phyloP scores from a whole-genome alignment of 1,284 basidiomycete genomes.

The Sporisorium reilianum region DNA sequence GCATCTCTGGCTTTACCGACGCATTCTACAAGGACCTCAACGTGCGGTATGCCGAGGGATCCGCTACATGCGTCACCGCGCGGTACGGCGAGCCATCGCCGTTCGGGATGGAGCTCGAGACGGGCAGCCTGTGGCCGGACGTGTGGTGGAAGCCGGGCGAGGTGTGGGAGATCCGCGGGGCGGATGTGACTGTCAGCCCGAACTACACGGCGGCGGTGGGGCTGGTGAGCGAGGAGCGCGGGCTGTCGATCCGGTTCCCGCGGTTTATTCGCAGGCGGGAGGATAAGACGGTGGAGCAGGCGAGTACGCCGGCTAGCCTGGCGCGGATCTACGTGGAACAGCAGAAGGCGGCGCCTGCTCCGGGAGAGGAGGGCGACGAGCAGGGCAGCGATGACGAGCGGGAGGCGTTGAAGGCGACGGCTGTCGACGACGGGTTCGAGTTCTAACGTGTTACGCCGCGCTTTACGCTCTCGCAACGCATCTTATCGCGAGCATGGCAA shows the following conservation, averaged over 20 bases:
- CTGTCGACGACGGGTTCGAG: constrained; percentile 30
- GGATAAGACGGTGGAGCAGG: constrained; percentile 60
- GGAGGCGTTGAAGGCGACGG: neutral
- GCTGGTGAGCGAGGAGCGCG: constrained; percentile 76
- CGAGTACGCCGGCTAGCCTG: constrained; percentile 52
- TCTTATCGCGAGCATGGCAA: neutral
- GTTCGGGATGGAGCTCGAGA: constrained; percentile 50
- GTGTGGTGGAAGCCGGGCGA: constrained; percentile 81
- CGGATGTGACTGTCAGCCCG: constrained; percentile 84
- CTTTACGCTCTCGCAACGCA: neutral
- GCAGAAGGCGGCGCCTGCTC: constrained; percentile 40
- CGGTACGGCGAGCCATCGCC: constrained; percentile 26
- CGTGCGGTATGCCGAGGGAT: constrained; percentile 40
- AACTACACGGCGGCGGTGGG: constrained; percentile 85
- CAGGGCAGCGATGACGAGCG: constrained; percentile 17
- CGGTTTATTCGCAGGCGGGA: constrained; percentile 67
- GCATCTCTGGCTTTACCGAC: constrained; percentile 83
- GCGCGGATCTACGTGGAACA: constrained; percentile 62
- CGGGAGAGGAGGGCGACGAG: constrained; percentile 14
- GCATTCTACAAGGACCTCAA: constrained; percentile 77
- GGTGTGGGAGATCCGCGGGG: constrained; percentile 80
- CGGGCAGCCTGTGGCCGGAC: constrained; percentile 78
- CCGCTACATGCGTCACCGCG: constrained; percentile 36
- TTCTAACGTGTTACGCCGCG: constrained; percentile 17
- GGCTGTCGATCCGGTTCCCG: constrained; percentile 72